Evolutionary conservation across 129 eudicot genomes (phyloP).

Genomic region (Dittrichia graveolens): DNA sequence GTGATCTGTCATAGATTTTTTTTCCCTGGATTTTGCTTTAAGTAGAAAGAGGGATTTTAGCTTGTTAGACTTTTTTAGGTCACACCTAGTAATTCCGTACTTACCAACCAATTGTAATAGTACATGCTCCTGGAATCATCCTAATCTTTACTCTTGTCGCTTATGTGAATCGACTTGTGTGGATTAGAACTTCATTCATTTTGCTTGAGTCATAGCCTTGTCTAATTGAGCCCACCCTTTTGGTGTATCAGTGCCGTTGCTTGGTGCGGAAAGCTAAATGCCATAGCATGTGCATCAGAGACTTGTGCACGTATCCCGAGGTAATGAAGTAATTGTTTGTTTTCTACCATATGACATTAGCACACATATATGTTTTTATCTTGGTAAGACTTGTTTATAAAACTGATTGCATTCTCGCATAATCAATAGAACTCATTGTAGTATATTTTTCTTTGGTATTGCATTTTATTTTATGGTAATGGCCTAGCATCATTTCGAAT

Average conservation of each 20-base stretch:
- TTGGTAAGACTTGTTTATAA: neutral
- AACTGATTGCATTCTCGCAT: neutral
- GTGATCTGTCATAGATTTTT: neutral
- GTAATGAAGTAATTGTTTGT: constrained; percentile 35
- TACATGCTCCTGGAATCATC: too few relatives aligned
- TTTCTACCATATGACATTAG: neutral
- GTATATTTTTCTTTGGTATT: neutral
- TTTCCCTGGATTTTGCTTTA: neutral
- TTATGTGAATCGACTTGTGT: too few relatives aligned
- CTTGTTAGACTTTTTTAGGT: neutral
- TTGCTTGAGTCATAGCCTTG: constrained; percentile 14
- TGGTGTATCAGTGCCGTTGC: constrained; percentile 81
- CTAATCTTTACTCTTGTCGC: too few relatives aligned
- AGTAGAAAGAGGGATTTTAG: neutral
- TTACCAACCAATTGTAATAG: too few relatives aligned
- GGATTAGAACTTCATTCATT: neutral
- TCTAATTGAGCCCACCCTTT: constrained; percentile 17
- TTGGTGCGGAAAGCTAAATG: constrained; percentile 99
- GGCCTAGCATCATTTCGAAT: constrained; percentile 1
- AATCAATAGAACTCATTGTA: constrained; percentile 10
- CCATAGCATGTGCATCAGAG: constrained; percentile 98
- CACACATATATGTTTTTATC: neutral
- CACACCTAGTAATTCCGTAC: neutral
- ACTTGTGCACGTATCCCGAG: constrained; percentile 99
- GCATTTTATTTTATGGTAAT: neutral